phyloP scores from a whole-genome alignment of 805 yeast species.

The Monosporozyma yasuniensis region DNA sequence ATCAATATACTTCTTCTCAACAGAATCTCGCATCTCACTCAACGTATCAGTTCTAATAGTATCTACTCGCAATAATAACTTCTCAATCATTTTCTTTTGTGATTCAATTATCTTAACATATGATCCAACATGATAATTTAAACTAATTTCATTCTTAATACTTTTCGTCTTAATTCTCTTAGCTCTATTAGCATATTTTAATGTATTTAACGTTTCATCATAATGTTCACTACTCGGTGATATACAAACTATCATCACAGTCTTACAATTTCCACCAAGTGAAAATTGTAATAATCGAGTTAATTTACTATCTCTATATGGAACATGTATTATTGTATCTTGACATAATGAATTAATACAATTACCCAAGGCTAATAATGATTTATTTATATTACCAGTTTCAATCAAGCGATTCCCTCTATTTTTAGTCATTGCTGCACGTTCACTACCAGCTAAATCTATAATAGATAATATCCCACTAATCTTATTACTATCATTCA shows the following conservation, averaged over 20 bases:
- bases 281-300: constrained; percentile 83
- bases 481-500: constrained; percentile 52
- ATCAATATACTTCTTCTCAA: constrained; percentile 25
- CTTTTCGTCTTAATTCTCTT: constrained; percentile 81
- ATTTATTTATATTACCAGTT: constrained; percentile 89
- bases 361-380: constrained; percentile 82
- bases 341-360: constrained; percentile 90
- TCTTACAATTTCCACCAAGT: constrained; percentile 87
- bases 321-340: constrained; percentile 58
- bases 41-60: background rate
- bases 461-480: constrained; percentile 76
- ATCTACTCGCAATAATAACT: constrained; percentile 34
- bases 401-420: constrained; percentile 74
- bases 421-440: constrained; percentile 85
- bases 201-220: constrained; percentile 86
- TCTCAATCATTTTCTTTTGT: constrained; percentile 66
- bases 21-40: too few relatives aligned
- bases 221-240: constrained; percentile 82
- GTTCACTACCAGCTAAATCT: constrained; percentile 90
- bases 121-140: constrained; percentile 77
- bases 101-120: constrained; percentile 78
- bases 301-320: constrained; percentile 83
- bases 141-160: constrained; percentile 59
- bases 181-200: constrained; percentile 87
- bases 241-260: constrained; percentile 92